Conservation (phyloP, 139 green algal species). For the Raphidocelis subcapitata region DNA sequence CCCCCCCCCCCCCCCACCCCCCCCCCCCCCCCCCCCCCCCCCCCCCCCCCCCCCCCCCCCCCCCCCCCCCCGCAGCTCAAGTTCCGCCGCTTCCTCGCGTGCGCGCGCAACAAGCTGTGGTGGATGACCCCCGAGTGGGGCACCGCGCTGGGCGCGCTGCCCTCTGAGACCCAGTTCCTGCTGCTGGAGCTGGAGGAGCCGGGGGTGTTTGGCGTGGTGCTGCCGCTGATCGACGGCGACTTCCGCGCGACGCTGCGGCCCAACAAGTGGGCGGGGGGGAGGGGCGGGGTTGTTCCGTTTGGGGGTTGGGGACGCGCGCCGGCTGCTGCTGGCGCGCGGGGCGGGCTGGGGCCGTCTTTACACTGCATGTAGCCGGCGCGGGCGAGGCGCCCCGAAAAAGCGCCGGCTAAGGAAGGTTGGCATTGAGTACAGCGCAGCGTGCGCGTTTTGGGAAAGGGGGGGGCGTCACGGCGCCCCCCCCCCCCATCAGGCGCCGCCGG, state of each 20-base stretch:
- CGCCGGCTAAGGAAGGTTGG: too few species aligned
- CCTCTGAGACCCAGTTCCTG: slow-evolving; percentile 93
- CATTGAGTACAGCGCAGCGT: too few species aligned
- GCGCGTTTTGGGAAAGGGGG: too few species aligned
- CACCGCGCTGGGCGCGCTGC: slow-evolving; percentile 56
- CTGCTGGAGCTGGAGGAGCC: slow-evolving; percentile 69
- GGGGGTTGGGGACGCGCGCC: slow-evolving; percentile 12
- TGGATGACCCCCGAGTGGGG: slow-evolving; percentile 95
- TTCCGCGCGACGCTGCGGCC: slow-evolving; percentile 76
- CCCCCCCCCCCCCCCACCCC: too few species aligned
- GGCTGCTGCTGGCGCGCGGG: neutral
- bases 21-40: neutral
- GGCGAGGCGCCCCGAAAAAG: too few species aligned
- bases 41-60: neutral
- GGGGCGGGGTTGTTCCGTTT: neutral
- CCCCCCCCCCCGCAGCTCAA: slow-evolving; percentile 8
- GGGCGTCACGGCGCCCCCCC: too few species aligned
- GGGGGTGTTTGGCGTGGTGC: slow-evolving; percentile 65
- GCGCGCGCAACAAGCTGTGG: slow-evolving; percentile 85
- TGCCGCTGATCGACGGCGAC: slow-evolving; percentile 80
- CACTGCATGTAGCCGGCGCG: too few species aligned
- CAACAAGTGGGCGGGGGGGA: slow-evolving; percentile 21
- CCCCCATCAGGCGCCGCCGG: too few species aligned
- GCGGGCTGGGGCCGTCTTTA: too few species aligned
- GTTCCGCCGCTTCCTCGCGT: slow-evolving; percentile 62